Percentiles rank a stretch among this genome's conserved stretches.
phyloP scores from a whole-genome alignment of 176 grass and related monocot genomes.

The Zea luxurians region DNA sequence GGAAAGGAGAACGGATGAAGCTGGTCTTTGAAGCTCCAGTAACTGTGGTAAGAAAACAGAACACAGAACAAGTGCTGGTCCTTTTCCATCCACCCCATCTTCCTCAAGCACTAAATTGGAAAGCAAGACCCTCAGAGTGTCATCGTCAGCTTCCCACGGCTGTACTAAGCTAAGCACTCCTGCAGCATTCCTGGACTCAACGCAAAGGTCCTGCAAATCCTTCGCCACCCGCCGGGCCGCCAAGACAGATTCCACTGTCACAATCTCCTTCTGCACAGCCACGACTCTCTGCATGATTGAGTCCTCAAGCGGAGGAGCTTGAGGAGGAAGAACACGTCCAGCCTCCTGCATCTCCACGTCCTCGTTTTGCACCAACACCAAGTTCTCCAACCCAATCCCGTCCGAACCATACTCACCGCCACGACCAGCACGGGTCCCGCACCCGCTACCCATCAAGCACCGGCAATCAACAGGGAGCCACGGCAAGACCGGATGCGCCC shows the following conservation, averaged over 20 bases:
- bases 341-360: constrained; percentile 35
- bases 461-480: constrained; percentile 65
- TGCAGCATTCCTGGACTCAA: constrained; percentile 50
- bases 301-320: constrained; percentile 32
- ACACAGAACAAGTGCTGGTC: constrained; percentile 56
- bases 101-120: constrained; percentile 47
- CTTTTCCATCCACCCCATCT: constrained; percentile 23
- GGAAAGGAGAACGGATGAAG: constrained; percentile 64
- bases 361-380: constrained; percentile 32
- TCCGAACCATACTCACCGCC: neutral
- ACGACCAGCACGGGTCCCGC: too few species aligned
- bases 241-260: constrained; percentile 37
- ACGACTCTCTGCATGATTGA: constrained; percentile 13
- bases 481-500: constrained; percentile 40
- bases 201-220: constrained; percentile 57
- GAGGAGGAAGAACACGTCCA: neutral
- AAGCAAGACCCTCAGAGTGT: constrained; percentile 50
- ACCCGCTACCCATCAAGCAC: neutral
- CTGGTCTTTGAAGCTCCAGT: constrained; percentile 52
- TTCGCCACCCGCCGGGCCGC: constrained; percentile 41
- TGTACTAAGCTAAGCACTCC: constrained; percentile 56
- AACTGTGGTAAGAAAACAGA: constrained; percentile 72
- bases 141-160: constrained; percentile 77
- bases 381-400: neutral
- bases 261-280: constrained; percentile 48